Percentiles rank a stretch among this genome's conserved stretches.
These are phyloP conservation scores for Coemansia nantahalensis DNA, from an alignment of 192 early-diverging fungal genomes.

Conservation along the genomic window DNA sequence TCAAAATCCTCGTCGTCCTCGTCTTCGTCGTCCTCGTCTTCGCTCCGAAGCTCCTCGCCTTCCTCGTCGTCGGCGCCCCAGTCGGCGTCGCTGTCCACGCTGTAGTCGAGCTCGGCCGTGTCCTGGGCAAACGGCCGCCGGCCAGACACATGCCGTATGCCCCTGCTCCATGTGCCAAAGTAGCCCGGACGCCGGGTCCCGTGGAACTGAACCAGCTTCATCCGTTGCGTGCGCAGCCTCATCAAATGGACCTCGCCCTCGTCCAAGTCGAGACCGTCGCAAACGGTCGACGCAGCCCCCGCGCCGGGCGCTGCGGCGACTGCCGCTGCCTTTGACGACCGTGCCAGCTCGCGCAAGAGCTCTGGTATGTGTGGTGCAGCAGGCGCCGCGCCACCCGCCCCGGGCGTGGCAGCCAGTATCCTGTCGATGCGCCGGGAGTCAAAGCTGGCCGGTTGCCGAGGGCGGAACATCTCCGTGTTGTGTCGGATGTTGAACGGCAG, in stretches of 20 bases:
- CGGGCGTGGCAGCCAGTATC: constrained; percentile 7
- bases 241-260: constrained; percentile 24
- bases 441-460: constrained; percentile 23
- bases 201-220: constrained; percentile 38
- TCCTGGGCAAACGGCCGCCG: constrained; percentile 66
- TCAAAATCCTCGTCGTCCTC: constrained; percentile 70
- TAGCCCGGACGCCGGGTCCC: constrained; percentile 27
- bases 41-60: constrained; percentile 80
- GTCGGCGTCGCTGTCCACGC: constrained; percentile 85
- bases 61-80: constrained; percentile 86
- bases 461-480: constrained; percentile 26
- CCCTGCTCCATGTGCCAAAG: constrained; percentile 73
- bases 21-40: constrained; percentile 64
- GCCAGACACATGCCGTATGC: constrained; percentile 54
- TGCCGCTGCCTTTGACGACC: background rate
- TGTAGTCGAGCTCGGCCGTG: constrained; percentile 68
- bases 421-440: constrained; percentile 39
- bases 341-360: constrained; percentile 11
- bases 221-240: constrained; percentile 18
- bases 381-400: background rate
- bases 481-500: constrained; percentile 37
- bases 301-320: background rate
- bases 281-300: background rate
- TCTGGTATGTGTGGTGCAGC: background rate
- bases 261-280: constrained; percentile 19